Evolutionary conservation across 2,329 filamentous ascomycete species (phyloP).

Genomic region (Macrophomina phaseolina): DNA sequence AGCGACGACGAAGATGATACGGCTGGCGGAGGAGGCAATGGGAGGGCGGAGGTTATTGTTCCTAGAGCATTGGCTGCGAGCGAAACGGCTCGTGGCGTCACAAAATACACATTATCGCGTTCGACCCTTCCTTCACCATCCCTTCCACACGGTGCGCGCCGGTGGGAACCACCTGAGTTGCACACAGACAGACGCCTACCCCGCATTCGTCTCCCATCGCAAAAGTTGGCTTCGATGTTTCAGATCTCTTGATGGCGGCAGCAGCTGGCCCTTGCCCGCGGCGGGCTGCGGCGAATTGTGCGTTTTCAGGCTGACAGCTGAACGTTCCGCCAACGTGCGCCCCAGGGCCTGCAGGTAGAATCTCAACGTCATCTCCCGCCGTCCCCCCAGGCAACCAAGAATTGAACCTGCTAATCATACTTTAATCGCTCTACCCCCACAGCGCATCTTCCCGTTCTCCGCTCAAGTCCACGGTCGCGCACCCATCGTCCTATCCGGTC

Average conservation of each 20-base stretch:
- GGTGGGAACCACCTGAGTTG: background rate
- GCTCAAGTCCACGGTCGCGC: background rate
- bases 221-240: constrained; percentile 10
- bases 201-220: constrained; percentile 8
- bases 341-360: background rate
- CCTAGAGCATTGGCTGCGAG: background rate
- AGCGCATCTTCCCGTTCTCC: background rate
- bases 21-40: background rate
- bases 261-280: constrained; percentile 20
- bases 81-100: background rate
- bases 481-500: background rate
- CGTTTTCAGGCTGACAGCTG: constrained; percentile 7
- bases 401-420: background rate
- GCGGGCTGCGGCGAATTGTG: background rate
- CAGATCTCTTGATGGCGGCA: constrained; percentile 11
- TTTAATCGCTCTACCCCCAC: background rate
- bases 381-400: background rate
- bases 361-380: constrained; percentile 19
- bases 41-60: background rate
- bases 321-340: background rate
- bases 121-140: background rate
- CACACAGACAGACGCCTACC: constrained; percentile 9
- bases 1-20: background rate
- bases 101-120: background rate
- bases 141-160: background rate